Evolutionary conservation across 345 rosid species (phyloP), one percentile per base, ranked within the genome.

Genomic region (Lepidium didymum): DNA sequence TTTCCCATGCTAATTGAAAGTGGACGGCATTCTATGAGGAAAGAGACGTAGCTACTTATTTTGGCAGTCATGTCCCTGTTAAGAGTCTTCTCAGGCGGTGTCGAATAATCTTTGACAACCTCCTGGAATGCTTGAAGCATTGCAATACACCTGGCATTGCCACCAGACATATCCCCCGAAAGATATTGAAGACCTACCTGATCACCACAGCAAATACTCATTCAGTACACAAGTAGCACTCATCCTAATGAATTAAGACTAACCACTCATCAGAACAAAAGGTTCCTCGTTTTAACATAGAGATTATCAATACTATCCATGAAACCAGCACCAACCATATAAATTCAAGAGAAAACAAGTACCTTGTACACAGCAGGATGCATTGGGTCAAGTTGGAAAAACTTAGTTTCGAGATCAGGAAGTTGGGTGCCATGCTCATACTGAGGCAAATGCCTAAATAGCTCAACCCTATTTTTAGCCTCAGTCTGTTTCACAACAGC

Each of bases 121-220:
- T 94, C 95, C 71, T 80, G 86, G 70, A 94, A 91, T 56, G 99
- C 99, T 79, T 84, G 80, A 58, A 94, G 90, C 97, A 94, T 91
- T n/a, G 96, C 97, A 58, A 94, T 91, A 74, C 99, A 94, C 18
- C 96, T 91, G 23, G 97, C 99, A 81, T 94, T 94, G 54, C 97
- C 91, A 53, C 99, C 97, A 50, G 75, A 77, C 36, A 91, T 67
- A 77, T 94, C 96, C 72, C 97, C 97, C 2, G 85, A 81, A 19
- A 94, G 75, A 73, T 91, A 91, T 31, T 89, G 96, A 66, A 91
- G 87, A 55, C 97, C 99, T 71, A 89, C 96, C 99, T 91, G 70
- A 36, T 46, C 34, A 51, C 69, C 70, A 78, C 55, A 81, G 12
- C 29, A 74, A 53, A 67, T 45, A 61, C 38, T 45, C 50, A 62